A percentile compares a stretch with the other conserved stretches of the same genome.
These are phyloP conservation scores for Stipa capillata DNA, from an alignment of 176 grass and related monocot species.

Conservation along the genomic window DNA sequence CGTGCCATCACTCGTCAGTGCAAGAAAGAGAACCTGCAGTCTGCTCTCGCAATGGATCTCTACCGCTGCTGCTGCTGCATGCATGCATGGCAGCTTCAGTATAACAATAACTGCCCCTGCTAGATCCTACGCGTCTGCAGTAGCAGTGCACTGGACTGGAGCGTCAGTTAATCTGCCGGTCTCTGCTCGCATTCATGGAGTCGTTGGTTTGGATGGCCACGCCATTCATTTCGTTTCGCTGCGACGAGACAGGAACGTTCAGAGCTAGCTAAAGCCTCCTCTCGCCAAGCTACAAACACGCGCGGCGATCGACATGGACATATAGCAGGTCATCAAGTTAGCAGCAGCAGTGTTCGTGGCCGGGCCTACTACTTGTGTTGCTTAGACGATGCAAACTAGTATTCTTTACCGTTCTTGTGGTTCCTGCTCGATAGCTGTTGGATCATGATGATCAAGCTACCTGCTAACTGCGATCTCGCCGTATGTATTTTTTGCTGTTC, in stretches of 20 bases:
- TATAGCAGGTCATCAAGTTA: background rate
- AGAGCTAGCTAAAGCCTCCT: background rate
- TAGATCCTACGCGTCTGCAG: no score
- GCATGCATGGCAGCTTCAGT: background rate
- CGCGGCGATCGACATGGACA: no score
- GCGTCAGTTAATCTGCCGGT: no score
- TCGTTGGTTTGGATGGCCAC: background rate
- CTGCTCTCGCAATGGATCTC: background rate
- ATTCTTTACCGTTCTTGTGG: no score
- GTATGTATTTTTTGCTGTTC: no score
- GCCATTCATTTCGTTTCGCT: conserved; percentile 5
- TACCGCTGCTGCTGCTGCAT: background rate
- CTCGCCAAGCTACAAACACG: background rate
- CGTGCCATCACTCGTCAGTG: background rate
- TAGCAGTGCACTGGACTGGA: no score
- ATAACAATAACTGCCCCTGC: background rate
- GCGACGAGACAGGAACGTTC: background rate
- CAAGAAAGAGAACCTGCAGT: background rate
- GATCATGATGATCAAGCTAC: no score
- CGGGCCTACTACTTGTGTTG: background rate
- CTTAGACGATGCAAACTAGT: no score
- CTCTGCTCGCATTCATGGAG: conserved; percentile 1
- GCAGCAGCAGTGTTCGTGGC: background rate
- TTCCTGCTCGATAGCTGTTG: no score
- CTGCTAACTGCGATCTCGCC: no score